These are phyloP conservation scores for Trypanosoma mega DNA, from an alignment of 208 protist genomes.

Conservation along the genomic window DNA sequence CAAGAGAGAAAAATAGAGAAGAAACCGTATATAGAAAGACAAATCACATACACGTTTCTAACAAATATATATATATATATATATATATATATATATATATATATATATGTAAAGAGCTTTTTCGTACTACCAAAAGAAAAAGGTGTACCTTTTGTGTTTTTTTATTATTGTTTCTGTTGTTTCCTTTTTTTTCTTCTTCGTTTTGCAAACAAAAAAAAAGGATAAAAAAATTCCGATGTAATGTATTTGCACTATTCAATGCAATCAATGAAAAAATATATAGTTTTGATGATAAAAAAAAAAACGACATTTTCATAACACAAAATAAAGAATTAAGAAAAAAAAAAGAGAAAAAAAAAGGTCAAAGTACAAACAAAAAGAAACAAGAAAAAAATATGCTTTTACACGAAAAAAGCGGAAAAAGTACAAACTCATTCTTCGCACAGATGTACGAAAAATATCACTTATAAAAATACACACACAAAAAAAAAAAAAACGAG, in stretches of 20 bases:
- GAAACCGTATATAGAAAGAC: background rate
- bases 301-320: too few relatives aligned
- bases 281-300: background rate
- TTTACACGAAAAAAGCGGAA: too few relatives aligned
- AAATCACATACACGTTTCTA: background rate
- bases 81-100: constrained; percentile 24
- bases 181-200: background rate
- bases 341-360: too few relatives aligned
- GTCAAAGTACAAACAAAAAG: too few relatives aligned
- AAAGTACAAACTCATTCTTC: too few relatives aligned
- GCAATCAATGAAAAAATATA: background rate
- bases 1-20: background rate
- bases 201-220: background rate
- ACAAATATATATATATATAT: constrained; percentile 16
- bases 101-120: background rate
- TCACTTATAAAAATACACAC: too few relatives aligned
- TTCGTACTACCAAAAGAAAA: background rate
- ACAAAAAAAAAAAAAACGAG: too few relatives aligned
- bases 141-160: background rate
- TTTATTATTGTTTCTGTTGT: background rate
- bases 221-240: background rate
- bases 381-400: too few relatives aligned
- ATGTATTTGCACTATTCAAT: background rate
- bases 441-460: too few relatives aligned
- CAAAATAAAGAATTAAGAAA: too few relatives aligned